Percentiles rank a stretch among this genome's conserved stretches.
These are phyloP conservation scores for Penicillium canescens DNA, from an alignment of 495 filamentous ascomycete species.

Conservation along the genomic window DNA sequence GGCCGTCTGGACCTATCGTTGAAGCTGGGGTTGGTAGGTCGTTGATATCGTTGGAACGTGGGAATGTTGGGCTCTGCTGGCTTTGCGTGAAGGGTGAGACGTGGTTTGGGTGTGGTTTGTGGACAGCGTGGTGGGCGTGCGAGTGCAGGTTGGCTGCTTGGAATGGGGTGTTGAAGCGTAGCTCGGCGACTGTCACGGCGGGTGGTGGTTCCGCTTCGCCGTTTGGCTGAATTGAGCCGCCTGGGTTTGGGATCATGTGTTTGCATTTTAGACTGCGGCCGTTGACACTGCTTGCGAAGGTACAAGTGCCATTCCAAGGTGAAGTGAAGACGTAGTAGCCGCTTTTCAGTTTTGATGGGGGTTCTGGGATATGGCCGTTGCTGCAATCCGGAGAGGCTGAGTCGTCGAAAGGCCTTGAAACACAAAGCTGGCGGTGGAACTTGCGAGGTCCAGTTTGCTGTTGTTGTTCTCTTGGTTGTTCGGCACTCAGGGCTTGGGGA, in stretches of 20 bases:
- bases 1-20: neutral
- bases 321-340: conserved; percentile 64
- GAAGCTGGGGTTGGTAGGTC: neutral
- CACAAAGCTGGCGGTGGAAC: conserved; percentile 41
- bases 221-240: neutral
- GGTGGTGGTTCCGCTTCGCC: conserved; percentile 23
- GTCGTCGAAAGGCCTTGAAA: conserved; percentile 33
- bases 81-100: conserved; percentile 27
- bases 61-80: conserved; percentile 16
- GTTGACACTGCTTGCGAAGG: conserved; percentile 73
- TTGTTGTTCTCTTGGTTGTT: conserved; percentile 7
- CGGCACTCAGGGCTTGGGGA: conserved; percentile 13
- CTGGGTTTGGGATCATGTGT: conserved; percentile 50
- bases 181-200: conserved; percentile 70
- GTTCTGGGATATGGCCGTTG: conserved; percentile 10
- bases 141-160: conserved; percentile 39
- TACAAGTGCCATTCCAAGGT: conserved; percentile 85
- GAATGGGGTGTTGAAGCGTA: conserved; percentile 83
- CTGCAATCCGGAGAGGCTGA: neutral
- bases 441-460: conserved; percentile 30
- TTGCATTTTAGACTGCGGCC: conserved; percentile 78
- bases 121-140: conserved; percentile 22
- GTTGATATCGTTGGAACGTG: conserved; percentile 6
- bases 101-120: conserved; percentile 24
- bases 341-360: conserved; percentile 41